These are phyloP conservation scores for Yamadazyma spencermartinsiae DNA, from an alignment of 1,139 yeast species.

Conservation along the genomic window DNA sequence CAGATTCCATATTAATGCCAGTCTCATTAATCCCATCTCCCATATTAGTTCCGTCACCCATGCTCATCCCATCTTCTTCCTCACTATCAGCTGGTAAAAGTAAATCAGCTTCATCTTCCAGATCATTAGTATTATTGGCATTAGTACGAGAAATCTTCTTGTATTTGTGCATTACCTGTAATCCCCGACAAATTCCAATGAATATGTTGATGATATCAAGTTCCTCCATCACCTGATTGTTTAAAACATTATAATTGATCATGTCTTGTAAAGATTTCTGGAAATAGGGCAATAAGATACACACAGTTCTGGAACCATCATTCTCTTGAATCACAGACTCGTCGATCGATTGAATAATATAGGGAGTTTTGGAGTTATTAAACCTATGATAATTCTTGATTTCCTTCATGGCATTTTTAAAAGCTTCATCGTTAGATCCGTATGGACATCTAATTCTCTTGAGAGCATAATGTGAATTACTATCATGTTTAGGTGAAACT, in stretches of 20 bases:
- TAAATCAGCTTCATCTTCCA: conserved; percentile 35
- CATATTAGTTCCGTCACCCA: neutral
- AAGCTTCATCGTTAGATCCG: conserved; percentile 68
- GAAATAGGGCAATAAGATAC: conserved; percentile 77
- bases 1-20: no score
- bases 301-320: conserved; percentile 79
- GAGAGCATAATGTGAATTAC: conserved; percentile 62
- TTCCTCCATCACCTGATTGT: conserved; percentile 55
- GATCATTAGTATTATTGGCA: conserved; percentile 9
- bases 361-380: conserved; percentile 52
- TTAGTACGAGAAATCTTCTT: conserved; percentile 23
- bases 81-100: conserved; percentile 30
- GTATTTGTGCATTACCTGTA: conserved; percentile 74
- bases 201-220: conserved; percentile 60
- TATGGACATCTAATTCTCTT: conserved; percentile 88
- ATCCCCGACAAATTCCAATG: conserved; percentile 71
- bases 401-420: conserved; percentile 68
- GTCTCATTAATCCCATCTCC: neutral
- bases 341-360: conserved; percentile 68
- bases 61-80: conserved; percentile 24
- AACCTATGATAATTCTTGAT: conserved; percentile 75
- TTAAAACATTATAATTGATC: conserved; percentile 63
- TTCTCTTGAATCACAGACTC: conserved; percentile 68
- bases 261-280: conserved; percentile 73
- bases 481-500: conserved; percentile 50